These are phyloP conservation scores for Aphanoascus verrucosus DNA, from an alignment of 2,329 filamentous ascomycete species.

Conservation along the genomic window DNA sequence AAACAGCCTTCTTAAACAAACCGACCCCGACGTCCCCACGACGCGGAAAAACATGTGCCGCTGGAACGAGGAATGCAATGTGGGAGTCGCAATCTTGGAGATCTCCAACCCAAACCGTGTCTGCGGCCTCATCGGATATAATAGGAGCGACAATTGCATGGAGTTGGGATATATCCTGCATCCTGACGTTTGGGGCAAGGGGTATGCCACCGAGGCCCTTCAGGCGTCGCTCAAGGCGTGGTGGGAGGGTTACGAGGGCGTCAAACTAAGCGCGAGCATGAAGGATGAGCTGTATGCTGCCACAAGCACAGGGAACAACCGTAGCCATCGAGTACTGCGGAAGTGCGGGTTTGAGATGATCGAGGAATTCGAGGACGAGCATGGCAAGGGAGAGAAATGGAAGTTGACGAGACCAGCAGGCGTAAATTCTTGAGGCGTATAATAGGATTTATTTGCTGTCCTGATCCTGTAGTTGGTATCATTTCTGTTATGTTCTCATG, in stretches of 20 bases:
- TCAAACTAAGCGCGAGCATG: neutral
- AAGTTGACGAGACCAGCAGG: neutral
- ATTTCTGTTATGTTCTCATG: too few relatives aligned
- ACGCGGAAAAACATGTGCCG: conserved; percentile 6
- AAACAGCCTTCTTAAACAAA: conserved; percentile 6
- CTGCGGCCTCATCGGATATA: conserved; percentile 1
- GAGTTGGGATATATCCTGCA: conserved; percentile 14
- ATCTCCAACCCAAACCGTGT: conserved; percentile 4
- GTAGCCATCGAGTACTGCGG: conserved; percentile 9
- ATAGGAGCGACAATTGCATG: neutral
- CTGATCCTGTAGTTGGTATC: too few relatives aligned
- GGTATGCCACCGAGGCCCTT: conserved; percentile 15
- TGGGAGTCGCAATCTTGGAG: conserved; percentile 2
- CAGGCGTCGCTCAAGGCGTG: conserved; percentile 12
- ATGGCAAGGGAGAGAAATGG: conserved; percentile 9
- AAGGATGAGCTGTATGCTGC: neutral
- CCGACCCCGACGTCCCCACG: conserved; percentile 9
- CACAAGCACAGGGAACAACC: conserved; percentile 6
- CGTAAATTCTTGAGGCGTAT: neutral
- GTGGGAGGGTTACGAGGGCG: conserved; percentile 10
- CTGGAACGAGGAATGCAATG: conserved; percentile 5
- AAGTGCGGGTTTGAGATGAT: conserved; percentile 12
- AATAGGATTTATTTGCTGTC: neutral
- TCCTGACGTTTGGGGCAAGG: conserved; percentile 15
- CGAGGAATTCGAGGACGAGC: conserved; percentile 10